Evolutionary conservation across 2,329 filamentous ascomycete species (phyloP).

Genomic region (Ceratocystis cubensis): DNA sequence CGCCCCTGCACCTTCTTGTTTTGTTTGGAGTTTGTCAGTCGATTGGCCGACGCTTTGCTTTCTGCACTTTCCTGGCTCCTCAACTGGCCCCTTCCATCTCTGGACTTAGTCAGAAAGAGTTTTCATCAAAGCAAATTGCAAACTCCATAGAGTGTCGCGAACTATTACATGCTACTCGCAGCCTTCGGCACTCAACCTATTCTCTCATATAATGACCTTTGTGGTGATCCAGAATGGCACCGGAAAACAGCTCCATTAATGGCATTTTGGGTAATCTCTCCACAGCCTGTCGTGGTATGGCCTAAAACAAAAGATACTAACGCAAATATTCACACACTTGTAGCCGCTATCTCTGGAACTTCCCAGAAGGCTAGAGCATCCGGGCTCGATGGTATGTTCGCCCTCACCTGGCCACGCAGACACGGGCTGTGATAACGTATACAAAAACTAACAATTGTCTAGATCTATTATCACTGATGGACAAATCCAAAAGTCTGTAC

Average conservation of each 20-base stretch:
- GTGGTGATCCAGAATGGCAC: constrained; percentile 25
- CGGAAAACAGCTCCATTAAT: constrained; percentile 29
- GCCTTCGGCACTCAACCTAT: not conserved
- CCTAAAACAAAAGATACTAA: constrained; percentile 28
- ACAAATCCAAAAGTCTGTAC: constrained; percentile 31
- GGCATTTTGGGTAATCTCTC: constrained; percentile 28
- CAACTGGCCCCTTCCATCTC: not conserved
- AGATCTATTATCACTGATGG: constrained; percentile 32
- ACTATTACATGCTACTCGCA: not conserved
- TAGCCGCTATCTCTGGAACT: constrained; percentile 16
- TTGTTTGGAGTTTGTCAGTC: not conserved
- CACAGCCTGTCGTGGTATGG: constrained; percentile 24
- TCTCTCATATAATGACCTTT: not conserved
- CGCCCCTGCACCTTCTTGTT: not conserved
- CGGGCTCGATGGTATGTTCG: constrained; percentile 32
- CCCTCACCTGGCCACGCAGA: not conserved
- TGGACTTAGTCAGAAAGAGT: not conserved
- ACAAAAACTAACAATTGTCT: not conserved
- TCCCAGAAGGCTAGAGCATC: constrained; percentile 31
- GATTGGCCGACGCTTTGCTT: not conserved
- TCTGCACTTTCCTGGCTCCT: not conserved
- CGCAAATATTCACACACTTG: not conserved
- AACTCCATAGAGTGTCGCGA: not conserved
- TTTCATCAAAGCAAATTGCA: not conserved
- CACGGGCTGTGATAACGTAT: not conserved